A percentile compares a stretch with the other conserved stretches of the same genome.
These are phyloP conservation scores for Acidomyces sp. DNA, from an alignment of 495 filamentous ascomycete species.

Conservation along the genomic window DNA sequence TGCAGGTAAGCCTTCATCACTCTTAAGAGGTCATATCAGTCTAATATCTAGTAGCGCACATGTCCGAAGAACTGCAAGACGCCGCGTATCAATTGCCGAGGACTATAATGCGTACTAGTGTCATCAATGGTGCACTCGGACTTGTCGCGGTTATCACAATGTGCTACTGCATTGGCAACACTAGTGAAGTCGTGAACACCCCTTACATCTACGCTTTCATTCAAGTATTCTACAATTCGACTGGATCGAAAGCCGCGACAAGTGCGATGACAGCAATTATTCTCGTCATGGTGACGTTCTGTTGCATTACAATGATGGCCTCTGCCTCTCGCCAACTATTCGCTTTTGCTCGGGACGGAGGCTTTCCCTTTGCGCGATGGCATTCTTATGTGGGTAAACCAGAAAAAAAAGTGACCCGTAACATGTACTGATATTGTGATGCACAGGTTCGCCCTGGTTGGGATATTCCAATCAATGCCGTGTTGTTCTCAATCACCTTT, in stretches of 20 bases:
- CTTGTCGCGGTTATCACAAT: constrained; percentile 18
- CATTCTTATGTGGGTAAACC: not conserved
- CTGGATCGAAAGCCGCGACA: constrained; percentile 30
- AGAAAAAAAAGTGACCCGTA: too few relatives aligned
- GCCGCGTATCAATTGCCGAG: constrained; percentile 23
- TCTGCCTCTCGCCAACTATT: constrained; percentile 42
- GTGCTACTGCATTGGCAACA: constrained; percentile 11
- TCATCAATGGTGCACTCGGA: constrained; percentile 23
- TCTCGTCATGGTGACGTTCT: constrained; percentile 32
- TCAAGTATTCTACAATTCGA: constrained; percentile 38
- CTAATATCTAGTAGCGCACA: constrained; percentile 17
- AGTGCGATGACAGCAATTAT: constrained; percentile 37
- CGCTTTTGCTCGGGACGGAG: constrained; percentile 49
- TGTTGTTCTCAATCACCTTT: constrained; percentile 28
- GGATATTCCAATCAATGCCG: constrained; percentile 12
- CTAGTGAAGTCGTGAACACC: constrained; percentile 8
- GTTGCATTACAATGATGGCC: constrained; percentile 38
- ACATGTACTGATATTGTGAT: not conserved
- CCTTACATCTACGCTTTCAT: constrained; percentile 42
- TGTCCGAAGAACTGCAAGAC: constrained; percentile 27
- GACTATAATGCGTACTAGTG: constrained; percentile 19
- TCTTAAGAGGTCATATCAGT: not conserved
- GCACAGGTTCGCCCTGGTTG: not conserved
- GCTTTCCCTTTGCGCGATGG: constrained; percentile 39
- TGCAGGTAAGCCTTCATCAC: constrained; percentile 7